These are phyloP conservation scores for Penicillium steckii DNA, from an alignment of 495 filamentous ascomycete genomes.

Conservation along the genomic window DNA sequence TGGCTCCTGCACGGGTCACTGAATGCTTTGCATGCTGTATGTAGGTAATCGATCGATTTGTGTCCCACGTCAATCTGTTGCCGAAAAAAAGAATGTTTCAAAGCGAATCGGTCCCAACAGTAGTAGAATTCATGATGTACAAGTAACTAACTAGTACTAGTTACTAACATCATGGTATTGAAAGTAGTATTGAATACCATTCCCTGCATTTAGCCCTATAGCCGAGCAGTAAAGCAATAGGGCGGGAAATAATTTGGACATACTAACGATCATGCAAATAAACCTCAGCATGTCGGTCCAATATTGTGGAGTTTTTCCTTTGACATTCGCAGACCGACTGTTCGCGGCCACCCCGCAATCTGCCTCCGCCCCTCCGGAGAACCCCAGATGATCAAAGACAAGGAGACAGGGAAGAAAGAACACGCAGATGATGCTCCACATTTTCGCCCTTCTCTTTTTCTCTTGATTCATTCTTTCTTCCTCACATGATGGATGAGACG, in stretches of 20 bases:
- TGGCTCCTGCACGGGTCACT: conserved; percentile 13
- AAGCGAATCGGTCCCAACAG: background rate
- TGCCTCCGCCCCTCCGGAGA: background rate
- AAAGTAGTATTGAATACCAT: too few species aligned
- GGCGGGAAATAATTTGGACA: too few species aligned
- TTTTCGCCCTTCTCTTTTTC: background rate
- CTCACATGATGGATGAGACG: conserved; percentile 31
- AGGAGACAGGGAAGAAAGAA: background rate
- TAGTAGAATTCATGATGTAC: too few species aligned
- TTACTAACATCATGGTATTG: too few species aligned
- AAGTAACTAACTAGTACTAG: too few species aligned
- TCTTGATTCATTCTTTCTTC: background rate
- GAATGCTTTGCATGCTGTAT: conserved; percentile 23
- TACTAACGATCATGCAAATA: background rate
- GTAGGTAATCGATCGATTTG: conserved; percentile 15
- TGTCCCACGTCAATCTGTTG: conserved; percentile 17
- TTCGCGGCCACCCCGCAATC: conserved; percentile 8
- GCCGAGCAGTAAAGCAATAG: too few species aligned
- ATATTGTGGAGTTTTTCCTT: background rate
- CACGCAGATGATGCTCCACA: conserved; percentile 14
- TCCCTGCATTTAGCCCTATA: too few species aligned
- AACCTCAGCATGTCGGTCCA: background rate
- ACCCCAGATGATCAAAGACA: conserved; percentile 9
- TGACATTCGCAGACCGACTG: background rate
- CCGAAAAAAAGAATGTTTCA: background rate